Conservation (phyloP, 2,329 filamentous ascomycete genomes). For the Ceratocystis albifundus region DNA sequence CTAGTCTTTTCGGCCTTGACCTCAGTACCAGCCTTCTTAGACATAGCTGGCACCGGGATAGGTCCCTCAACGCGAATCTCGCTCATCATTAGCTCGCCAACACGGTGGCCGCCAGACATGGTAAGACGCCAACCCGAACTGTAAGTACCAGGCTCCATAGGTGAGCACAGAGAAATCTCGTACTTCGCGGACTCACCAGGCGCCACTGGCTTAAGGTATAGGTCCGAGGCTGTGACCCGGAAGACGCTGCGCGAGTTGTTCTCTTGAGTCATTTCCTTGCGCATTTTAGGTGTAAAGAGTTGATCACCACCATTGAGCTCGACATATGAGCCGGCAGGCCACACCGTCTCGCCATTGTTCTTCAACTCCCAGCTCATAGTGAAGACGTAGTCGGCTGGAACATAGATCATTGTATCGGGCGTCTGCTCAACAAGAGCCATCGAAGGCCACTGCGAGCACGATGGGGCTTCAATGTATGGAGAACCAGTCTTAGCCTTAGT, state of each 20-base stretch:
- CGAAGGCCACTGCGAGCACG: background rate
- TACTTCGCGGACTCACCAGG: slow-evolving; percentile 69
- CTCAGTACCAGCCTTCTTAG: slow-evolving; percentile 28
- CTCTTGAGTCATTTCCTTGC: background rate
- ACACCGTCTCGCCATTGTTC: slow-evolving; percentile 66
- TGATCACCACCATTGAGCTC: slow-evolving; percentile 89
- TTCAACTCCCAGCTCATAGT: slow-evolving; percentile 84
- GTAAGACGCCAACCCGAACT: slow-evolving; percentile 95
- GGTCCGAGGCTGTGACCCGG: slow-evolving; percentile 25
- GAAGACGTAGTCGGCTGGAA: slow-evolving; percentile 56
- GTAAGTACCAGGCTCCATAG: slow-evolving; percentile 48
- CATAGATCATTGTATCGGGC: background rate
- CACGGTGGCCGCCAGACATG: slow-evolving; percentile 64
- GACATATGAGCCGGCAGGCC: slow-evolving; percentile 83
- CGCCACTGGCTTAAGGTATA: slow-evolving; percentile 55
- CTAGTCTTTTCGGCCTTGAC: slow-evolving; percentile 32
- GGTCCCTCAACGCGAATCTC: slow-evolving; percentile 59
- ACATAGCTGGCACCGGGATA: slow-evolving; percentile 24
- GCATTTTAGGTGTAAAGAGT: slow-evolving; percentile 56
- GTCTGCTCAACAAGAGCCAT: background rate
- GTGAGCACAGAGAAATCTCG: slow-evolving; percentile 73
- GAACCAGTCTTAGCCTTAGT: background rate
- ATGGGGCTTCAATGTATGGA: background rate
- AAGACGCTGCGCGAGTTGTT: slow-evolving; percentile 32
- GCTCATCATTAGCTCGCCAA: slow-evolving; percentile 92